phyloP scores from a whole-genome alignment of 2,329 filamentous ascomycete genomes.

The Cladosporium phlei region DNA sequence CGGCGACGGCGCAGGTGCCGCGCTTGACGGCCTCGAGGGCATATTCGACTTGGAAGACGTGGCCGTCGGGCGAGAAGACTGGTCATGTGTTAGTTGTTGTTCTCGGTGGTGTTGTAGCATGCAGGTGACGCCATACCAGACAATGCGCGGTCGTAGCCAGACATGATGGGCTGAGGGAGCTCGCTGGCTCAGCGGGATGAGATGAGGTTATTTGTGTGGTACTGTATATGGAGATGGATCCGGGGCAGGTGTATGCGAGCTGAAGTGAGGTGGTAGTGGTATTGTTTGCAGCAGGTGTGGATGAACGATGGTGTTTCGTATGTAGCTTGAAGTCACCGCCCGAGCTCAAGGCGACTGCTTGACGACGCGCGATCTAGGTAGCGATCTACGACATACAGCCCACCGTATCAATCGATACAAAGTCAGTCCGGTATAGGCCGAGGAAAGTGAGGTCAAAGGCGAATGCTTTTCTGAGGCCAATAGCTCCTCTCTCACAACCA shows the following conservation, averaged over 20 bases:
- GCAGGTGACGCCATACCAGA: slow-evolving; percentile 64
- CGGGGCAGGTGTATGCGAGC: neutral
- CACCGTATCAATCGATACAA: too few species aligned
- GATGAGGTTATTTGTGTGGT: neutral
- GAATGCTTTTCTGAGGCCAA: too few species aligned
- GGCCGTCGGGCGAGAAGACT: slow-evolving; percentile 98
- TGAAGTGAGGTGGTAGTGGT: neutral
- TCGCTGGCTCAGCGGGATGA: slow-evolving; percentile 16
- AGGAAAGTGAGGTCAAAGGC: too few species aligned
- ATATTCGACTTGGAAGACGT: slow-evolving; percentile 99
- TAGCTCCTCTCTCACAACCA: neutral
- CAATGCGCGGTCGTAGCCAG: slow-evolving; percentile 97
- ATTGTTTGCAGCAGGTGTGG: neutral
- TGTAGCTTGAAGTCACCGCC: slow-evolving; percentile 12
- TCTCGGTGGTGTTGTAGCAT: slow-evolving; percentile 1
- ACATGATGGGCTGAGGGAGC: slow-evolving; percentile 53
- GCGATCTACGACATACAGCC: too few species aligned
- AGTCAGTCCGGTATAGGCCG: neutral
- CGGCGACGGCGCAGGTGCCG: slow-evolving; percentile 98
- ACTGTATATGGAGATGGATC: neutral
- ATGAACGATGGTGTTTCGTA: slow-evolving; percentile 9
- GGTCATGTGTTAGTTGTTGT: slow-evolving; percentile 9
- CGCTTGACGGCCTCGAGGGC: slow-evolving; percentile 96
- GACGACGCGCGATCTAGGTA: slow-evolving; percentile 6
- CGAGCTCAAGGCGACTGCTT: slow-evolving; percentile 8